Percentiles rank a stretch among this genome's conserved stretches.
Evolutionary conservation across 2,329 filamentous ascomycete genomes (phyloP).

Genomic region (Sphaerulina populicola): DNA sequence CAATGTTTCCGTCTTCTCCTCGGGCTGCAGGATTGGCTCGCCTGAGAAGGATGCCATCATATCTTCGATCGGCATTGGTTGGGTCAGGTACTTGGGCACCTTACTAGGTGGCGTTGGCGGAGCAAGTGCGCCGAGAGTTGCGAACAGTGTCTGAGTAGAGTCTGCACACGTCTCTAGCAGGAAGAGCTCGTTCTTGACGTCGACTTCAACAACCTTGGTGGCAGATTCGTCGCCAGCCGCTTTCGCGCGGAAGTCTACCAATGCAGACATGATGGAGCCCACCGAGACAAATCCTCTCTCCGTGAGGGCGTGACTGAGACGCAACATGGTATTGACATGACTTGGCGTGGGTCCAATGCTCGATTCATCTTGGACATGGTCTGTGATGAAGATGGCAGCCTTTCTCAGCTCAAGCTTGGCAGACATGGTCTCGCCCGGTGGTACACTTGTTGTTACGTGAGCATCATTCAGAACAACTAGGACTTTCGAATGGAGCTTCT

Average conservation of each 20-base stretch:
- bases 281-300: slow-evolving; percentile 74
- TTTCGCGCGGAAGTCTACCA: slow-evolving; percentile 54
- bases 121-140: slow-evolving; percentile 66
- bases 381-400: slow-evolving; percentile 72
- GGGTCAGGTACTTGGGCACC: slow-evolving; percentile 76
- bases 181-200: slow-evolving; percentile 75
- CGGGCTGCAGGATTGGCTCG: slow-evolving; percentile 62
- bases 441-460: slow-evolving; percentile 59
- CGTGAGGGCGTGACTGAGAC: slow-evolving; percentile 41
- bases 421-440: slow-evolving; percentile 56
- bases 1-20: slow-evolving; percentile 52
- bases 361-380: slow-evolving; percentile 53
- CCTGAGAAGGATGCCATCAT: slow-evolving; percentile 84
- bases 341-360: slow-evolving; percentile 10
- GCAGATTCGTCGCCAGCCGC: slow-evolving; percentile 50
- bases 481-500: slow-evolving; percentile 65
- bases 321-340: slow-evolving; percentile 19
- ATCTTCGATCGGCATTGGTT: slow-evolving; percentile 76
- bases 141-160: slow-evolving; percentile 85
- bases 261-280: slow-evolving; percentile 77
- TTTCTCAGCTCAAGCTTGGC: slow-evolving; percentile 64
- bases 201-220: slow-evolving; percentile 64
- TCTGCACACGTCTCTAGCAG: slow-evolving; percentile 94
- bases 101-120: slow-evolving; percentile 77
- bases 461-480: slow-evolving; percentile 72